A percentile compares a stretch with the other conserved stretches of the same genome.
Conservation (phyloP, 371 early-diverging fungal species). For the Capillidium rhysosporum region DNA sequence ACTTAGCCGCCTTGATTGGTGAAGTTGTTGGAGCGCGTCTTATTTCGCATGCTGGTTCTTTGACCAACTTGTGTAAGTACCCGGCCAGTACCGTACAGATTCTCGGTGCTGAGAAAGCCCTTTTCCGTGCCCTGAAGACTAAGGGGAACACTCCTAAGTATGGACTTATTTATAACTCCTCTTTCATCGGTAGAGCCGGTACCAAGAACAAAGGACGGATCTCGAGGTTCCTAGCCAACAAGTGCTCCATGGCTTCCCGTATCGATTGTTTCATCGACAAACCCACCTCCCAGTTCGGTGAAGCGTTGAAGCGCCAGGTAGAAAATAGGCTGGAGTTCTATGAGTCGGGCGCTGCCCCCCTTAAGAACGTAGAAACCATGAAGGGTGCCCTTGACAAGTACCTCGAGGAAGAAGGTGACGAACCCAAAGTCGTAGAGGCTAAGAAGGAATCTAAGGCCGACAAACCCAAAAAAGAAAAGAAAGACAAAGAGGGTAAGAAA, state of each 20-base stretch:
- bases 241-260: conserved; percentile 91
- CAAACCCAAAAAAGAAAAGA: conserved; percentile 12
- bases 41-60: conserved; percentile 80
- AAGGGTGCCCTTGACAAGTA: conserved; percentile 51
- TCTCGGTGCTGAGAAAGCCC: conserved; percentile 94
- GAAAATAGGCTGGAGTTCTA: conserved; percentile 90
- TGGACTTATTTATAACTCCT: conserved; percentile 93
- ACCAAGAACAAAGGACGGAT: conserved; percentile 97
- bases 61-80: conserved; percentile 77
- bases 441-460: conserved; percentile 13
- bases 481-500: conserved; percentile 11
- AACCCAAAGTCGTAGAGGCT: conserved; percentile 11
- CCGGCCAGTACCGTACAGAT: conserved; percentile 94
- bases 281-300: conserved; percentile 84
- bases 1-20: conserved; percentile 78
- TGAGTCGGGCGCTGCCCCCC: conserved; percentile 69
- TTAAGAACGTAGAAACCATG: conserved; percentile 91
- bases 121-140: conserved; percentile 93
- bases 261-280: conserved; percentile 90
- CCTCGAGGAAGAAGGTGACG: conserved; percentile 33
- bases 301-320: conserved; percentile 85
- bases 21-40: conserved; percentile 83
- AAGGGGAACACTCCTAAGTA: conserved; percentile 98
- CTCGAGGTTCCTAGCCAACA: conserved; percentile 95
- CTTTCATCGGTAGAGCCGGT: conserved; percentile 87